Base-by-base conservation (phyloP, 768 basidiomycete genomes). In the Udeniomyces megalosporus region DNA sequence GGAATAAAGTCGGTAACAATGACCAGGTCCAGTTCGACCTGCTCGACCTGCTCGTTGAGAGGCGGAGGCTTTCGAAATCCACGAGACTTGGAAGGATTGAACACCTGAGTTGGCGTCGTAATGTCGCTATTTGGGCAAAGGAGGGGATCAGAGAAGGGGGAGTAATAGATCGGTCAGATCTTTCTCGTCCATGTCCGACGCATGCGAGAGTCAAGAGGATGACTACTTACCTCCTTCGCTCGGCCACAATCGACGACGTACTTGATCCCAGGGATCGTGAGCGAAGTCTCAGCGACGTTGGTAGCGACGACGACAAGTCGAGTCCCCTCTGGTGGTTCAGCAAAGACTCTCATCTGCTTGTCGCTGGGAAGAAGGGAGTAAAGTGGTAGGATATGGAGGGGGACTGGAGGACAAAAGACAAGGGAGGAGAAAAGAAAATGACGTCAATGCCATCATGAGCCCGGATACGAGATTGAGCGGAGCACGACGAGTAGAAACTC, bases 181-280 rank as follows among this genome's bases (percentile, higher is more conserved):
- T 22, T 7, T 8, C 38, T 42, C 38, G 17, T 42, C 17, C 17
- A 42, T 42, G 10, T n/a, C n/a, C n/a, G n/a, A n/a, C n/a, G n/a
- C n/a, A n/a, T n/a, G n/a, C n/a, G n/a, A n/a, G n/a, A n/a, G n/a
- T n/a, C n/a, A n/a, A n/a, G 12, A 34, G 32, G 58, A 70, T 34
- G 35, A 24, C 8, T 11, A 63, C 68, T 44, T 67, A 87, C 88
- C 79, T 97, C 90, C 75, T 99, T 97, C 4, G 87, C 89, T 67
- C 92, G 80, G 4, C 93, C 93, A 69, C 86, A 86, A 71, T 99
- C 93, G 31, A 99, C 82, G n/a, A 99, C 93, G 73, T 99, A 99
- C 17, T 88, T 85, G 68, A 99, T 92, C 6, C 87, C 88, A 28
- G 93, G 93, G 63, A 99, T 99, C 0, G 93, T 97, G 34, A 97